Evolutionary conservation across 768 basidiomycete genomes (phyloP), one percentile per base, ranked within the genome.

Genomic region (Mycena chlorophos): DNA sequence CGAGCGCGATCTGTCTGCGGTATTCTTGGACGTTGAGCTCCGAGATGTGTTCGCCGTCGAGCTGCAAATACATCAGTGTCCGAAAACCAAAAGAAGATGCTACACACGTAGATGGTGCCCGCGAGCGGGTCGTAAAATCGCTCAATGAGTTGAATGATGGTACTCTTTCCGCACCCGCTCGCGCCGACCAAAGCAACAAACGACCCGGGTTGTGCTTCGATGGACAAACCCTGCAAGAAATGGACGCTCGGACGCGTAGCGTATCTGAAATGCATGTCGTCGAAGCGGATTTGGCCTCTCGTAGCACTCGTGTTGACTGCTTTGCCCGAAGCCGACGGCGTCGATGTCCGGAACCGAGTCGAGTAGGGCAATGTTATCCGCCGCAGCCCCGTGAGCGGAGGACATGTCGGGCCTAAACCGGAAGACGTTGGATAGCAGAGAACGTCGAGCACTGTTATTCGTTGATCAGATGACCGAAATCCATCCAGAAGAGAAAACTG

Each of bases 391-490:
- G 62, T 86, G 85, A 22, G 94, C 94, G 2, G 89, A 88, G 1
- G 89, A 91, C 51, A 92, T 79, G 67, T 96, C 94, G 37, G 94
- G 93, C 1, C 95, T 93, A 65, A 91, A 90, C 5, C 82, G 77
- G 70, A 91, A 91, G 37, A 89, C 81, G 60, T 88, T 95, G 91
- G 52, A 94, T 90, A 14, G 91, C 81, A 42, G 88, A 84, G 65
- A 92, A 92, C 4, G 82, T 83, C 8, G 86, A 83, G 61, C 80
- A 81, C 89, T 91, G n/a, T n/a, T n/a, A n/a, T n/a, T n/a, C n/a
- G n/a, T n/a, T n/a, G n/a, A n/a, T n/a, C n/a, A n/a, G n/a, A n/a
- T n/a, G n/a, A n/a, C n/a, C n/a, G n/a, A n/a, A n/a, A n/a, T n/a
- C n/a, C n/a, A n/a, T n/a, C n/a, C n/a, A n/a, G n/a, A n/a, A n/a